phyloP scores from a whole-genome alignment of 2,329 filamentous ascomycete species.

The Bipolaris gigantea region DNA sequence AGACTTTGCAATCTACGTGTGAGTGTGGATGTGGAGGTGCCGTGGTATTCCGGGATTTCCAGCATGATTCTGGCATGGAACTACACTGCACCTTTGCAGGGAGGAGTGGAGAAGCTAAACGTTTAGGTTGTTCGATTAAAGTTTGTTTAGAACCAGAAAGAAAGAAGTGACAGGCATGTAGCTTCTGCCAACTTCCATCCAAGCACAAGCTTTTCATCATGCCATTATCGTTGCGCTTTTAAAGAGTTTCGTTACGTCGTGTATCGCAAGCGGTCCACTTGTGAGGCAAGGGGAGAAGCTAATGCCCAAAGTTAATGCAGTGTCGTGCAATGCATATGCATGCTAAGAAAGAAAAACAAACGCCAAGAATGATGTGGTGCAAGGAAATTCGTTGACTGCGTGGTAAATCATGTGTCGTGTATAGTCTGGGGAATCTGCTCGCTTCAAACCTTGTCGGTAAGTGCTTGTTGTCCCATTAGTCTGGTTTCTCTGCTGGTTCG shows the following conservation, averaged over 20 bases:
- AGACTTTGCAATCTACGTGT: too few species aligned
- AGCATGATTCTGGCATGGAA: too few species aligned
- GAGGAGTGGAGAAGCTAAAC: too few species aligned
- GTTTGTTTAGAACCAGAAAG: not conserved
- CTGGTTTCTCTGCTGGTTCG: slow-evolving; percentile 22
- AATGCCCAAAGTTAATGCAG: not conserved
- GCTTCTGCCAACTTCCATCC: not conserved
- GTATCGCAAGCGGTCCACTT: not conserved
- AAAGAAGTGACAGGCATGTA: not conserved
- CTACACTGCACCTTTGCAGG: too few species aligned
- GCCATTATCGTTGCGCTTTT: not conserved
- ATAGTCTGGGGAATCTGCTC: not conserved
- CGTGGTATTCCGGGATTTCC: too few species aligned
- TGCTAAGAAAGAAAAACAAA: not conserved
- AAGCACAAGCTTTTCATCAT: not conserved
- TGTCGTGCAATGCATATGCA: not conserved
- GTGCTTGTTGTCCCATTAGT: not conserved
- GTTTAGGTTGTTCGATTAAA: not conserved
- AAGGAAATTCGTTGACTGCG: slow-evolving; percentile 2
- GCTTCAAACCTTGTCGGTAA: not conserved
- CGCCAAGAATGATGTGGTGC: not conserved
- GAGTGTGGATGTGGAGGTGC: too few species aligned
- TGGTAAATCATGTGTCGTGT: not conserved
- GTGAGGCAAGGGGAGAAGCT: not conserved
- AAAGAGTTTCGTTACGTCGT: not conserved